Base-by-base conservation (phyloP, 2,329 filamentous ascomycete species). In the Claviceps quebecensis region DNA sequence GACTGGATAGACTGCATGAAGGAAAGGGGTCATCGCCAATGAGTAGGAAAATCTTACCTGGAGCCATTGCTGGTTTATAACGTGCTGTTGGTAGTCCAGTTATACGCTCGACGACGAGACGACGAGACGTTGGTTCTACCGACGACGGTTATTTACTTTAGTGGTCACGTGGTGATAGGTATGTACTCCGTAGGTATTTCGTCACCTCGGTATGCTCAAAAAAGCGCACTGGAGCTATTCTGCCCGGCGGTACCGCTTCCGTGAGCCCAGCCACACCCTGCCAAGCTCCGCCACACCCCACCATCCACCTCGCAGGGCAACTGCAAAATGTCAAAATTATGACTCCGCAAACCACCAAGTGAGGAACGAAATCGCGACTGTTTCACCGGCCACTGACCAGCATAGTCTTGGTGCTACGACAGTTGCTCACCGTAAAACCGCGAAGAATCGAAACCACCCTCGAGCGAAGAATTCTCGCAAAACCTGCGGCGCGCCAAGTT, bases 281-380 rank as follows among this genome's bases (percentile, higher is more conserved):
- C 64, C 65, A 67, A 63, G 63, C 67, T 67, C 67, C 68, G 68
- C 67, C 64, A 67, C 65, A 61, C 52, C 19, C 41, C 41, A 44
- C 41, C 41, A 26, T 7, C 22, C 22, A 44, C 47, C 59, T 60
- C 58, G 59, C 58, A 58, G 59, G 44, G 26, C 56, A 60, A 29
- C 55, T 57, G 58, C 58, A 67, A 69, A 69, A 66, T 69, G 61
- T 67, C 67, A 70, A 70, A 70, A 69, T 69, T 54, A 36, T 48
- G 53, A 53, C 49, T 47, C 36, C 13, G 36, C 29, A 38, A 34
- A 38, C 45, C 45, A 46, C 26, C 44, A 34, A 34, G 23, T 29
- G 43, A 45, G 29, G 19, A 29, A 22, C 48, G 19, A 37, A 44
- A 50, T 23, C 4, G 48, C 44, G 43, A 53, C 38, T 37, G n/a